Base-by-base conservation (phyloP, 352 stramenopile genomes). In the Globisporangium canariense region DNA sequence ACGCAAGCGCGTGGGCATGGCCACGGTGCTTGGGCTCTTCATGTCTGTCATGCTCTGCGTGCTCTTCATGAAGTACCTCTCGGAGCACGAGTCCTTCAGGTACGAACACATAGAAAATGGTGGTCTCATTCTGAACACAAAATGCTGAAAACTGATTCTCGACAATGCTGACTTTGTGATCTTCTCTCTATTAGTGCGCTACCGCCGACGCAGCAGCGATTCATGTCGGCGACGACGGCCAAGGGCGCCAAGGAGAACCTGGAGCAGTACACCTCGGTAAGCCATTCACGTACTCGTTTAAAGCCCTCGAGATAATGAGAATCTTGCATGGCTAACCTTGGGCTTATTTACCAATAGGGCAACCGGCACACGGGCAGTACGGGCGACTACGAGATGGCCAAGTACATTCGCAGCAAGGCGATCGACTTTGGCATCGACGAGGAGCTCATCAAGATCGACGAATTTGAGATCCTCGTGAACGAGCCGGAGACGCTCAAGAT, bases 391-490 rank as follows among this genome's bases (percentile, higher is more conserved):
- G 83, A 92, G 25, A 90, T 91, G 74, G 83, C 83, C 22, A 79
- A 88, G 61, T 94, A 88, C 64, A 93, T 93, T 49, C 77, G 80
- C 32, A 76, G 79, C 18, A 78, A 81, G 49, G 83, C 83, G 20
- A 79, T 92, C 10, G 78, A 89, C 25, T 91, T 90, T 54, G 86
- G 86, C 13, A 85, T 94, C 62, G 78, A 89, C 36, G 81, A 90
- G 55, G 71, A 56, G n/a, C 77, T 72, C 28, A 83, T 94, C 69
- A 92, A 90, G 60, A 54, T 91, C n/a, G 85, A 91, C 51, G 84
- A 93, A 28, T 93, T 93, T 52, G 84, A 93, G 64, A 86, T 93
- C 47, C 67, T 94, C 25, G 67, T 88, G 34, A 94, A 93, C 52
- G 75, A 86, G 25, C 84, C 83, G 0, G 78, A 91, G 60, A 74